phyloP scores from a whole-genome alignment of 306 rosid species.

The Trifolium fragiferum region DNA sequence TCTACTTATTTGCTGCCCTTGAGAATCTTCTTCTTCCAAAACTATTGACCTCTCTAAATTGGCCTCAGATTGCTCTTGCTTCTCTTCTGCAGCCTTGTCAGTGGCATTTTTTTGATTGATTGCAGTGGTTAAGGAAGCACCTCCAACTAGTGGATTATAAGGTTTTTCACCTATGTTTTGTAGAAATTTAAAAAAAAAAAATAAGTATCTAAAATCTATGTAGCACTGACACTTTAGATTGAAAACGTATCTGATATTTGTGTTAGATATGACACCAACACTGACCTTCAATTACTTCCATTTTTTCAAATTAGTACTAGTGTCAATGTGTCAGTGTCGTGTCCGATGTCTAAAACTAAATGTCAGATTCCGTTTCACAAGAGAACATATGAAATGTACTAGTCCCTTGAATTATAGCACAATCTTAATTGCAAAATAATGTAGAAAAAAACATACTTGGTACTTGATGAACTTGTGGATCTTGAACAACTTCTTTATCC shows the following conservation, averaged over 20 bases:
- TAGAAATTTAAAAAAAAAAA: background rate
- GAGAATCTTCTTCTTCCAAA: constrained; percentile 62
- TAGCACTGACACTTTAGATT: background rate
- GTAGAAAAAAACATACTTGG: constrained; percentile 52
- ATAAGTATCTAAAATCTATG: background rate
- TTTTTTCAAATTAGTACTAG: no score
- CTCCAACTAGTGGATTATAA: constrained; percentile 25
- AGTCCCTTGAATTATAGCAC: background rate
- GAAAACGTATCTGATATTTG: background rate
- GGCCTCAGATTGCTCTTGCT: constrained; percentile 30
- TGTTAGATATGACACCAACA: background rate
- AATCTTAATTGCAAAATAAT: background rate
- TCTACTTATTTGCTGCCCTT: constrained; percentile 44
- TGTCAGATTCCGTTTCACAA: background rate
- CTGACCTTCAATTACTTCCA: background rate
- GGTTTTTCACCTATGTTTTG: background rate
- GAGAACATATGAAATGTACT: background rate
- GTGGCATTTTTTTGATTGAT: background rate
- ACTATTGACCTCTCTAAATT: constrained; percentile 51
- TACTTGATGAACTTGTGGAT: constrained; percentile 47
- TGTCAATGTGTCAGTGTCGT: background rate
- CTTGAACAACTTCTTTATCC: constrained; percentile 39
- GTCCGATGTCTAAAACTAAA: background rate
- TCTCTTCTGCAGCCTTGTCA: constrained; percentile 33
- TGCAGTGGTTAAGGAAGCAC: constrained; percentile 39